Evolutionary conservation across 441 rosid genomes (phyloP), one percentile per base, ranked within the genome.

Genomic region (Daphne laureola): DNA sequence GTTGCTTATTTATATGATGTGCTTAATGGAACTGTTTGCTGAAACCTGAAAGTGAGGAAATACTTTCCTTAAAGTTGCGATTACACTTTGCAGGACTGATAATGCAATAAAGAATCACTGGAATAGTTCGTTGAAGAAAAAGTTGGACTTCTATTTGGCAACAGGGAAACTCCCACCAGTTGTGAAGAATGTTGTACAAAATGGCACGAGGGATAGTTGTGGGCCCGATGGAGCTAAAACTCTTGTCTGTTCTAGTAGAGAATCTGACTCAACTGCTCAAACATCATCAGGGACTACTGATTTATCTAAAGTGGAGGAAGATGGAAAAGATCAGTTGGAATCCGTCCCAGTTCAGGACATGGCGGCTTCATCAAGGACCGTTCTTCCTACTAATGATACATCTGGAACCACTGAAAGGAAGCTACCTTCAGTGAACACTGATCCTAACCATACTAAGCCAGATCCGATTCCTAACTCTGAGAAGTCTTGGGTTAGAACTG

Each of bases 71-170:
- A 18, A 49, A 17, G n/a, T 36, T 49, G 58, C 56, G 54, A 62
- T 31, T 5, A 31, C 35, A 52, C 74, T 59, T 54, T 67, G 55
- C 83, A 94, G 99, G 83, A 94, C 96, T 50, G 92, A 90, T 62
- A 90, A 94, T 65, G 71, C 99, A 41, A 90, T 88, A 58, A 94
- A 94, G 74, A 90, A 94, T 63, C 99, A 90, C 54, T 94, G 99
- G 99, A 94, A 94, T 65, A 87, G 98, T 65, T 90, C 98, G 59
- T 54, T 94, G 87, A 94, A 90, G 87, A 90, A 84, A 75, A 94
- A 94, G 59, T 57, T 84, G 58, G 96, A 90, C 46, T 76, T 81
- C 72, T 88, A 74, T 73, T 59, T 74, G 66, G 74, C 78, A 48
- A 82, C 85, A 8, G 96, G 92, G 62, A 57, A 77, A 48, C 91